phyloP scores from a whole-genome alignment of 1,139 yeast genomes.

The Magnusiomyces suaveolens region DNA sequence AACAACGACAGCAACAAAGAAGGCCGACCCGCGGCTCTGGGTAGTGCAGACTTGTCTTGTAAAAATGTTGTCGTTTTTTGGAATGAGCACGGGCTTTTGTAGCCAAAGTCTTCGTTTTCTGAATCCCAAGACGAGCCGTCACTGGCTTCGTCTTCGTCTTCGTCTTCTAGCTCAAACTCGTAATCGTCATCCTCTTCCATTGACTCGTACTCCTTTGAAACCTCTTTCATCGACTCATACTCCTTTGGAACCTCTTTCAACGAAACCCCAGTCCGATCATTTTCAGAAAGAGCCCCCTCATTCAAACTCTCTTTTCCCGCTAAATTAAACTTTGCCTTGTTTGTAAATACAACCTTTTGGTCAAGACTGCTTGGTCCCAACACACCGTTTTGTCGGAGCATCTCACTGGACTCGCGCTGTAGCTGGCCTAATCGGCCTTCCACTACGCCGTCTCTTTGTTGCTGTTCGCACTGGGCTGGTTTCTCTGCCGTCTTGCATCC shows the following conservation, averaged over 20 bases:
- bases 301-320: conserved; percentile 8
- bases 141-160: conserved; percentile 30
- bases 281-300: conserved; percentile 34
- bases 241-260: not conserved
- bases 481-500: not conserved
- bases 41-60: no score
- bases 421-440: not conserved
- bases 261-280: conserved; percentile 16
- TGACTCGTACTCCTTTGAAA: not conserved
- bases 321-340: not conserved
- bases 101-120: conserved; percentile 35
- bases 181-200: conserved; percentile 9
- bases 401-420: not conserved
- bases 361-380: no score
- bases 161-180: conserved; percentile 22
- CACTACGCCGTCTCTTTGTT: not conserved
- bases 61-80: no score
- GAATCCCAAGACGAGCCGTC: conserved; percentile 31
- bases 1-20: no score
- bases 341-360: no score
- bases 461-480: no score
- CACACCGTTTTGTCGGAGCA: no score
- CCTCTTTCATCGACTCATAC: not conserved
- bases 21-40: no score
- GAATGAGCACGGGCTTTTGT: no score